Evolutionary conservation across 371 early-diverging fungal genomes (phyloP).

Genomic region (Vairimorpha apis): DNA sequence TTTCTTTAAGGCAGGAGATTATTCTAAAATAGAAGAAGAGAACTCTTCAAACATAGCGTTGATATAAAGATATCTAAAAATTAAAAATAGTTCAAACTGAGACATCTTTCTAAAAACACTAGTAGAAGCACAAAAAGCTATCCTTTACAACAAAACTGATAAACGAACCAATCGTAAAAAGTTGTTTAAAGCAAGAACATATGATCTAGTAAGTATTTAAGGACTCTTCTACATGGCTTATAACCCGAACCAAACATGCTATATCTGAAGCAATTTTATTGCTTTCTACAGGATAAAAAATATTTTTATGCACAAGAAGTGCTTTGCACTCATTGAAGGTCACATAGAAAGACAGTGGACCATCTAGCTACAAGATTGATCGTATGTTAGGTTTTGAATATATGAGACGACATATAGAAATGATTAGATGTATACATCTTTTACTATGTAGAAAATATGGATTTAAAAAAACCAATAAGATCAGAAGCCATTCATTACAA

Average conservation of each 20-base stretch:
- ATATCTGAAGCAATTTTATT: constrained; percentile 7
- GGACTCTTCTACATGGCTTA: constrained; percentile 10
- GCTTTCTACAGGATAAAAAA: constrained; percentile 3
- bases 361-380: constrained; percentile 13
- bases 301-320: background rate
- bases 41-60: background rate
- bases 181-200: constrained; percentile 10
- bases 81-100: too few relatives aligned
- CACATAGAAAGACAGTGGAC: constrained; percentile 4
- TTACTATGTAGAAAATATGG: constrained; percentile 8
- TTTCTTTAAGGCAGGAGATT: too few relatives aligned
- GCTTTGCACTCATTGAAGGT: background rate
- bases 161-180: background rate
- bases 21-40: too few relatives aligned
- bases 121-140: background rate
- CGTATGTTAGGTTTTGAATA: constrained; percentile 1
- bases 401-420: background rate
- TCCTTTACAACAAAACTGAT: background rate
- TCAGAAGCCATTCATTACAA: constrained; percentile 2
- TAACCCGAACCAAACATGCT: background rate
- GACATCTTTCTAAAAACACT: too few relatives aligned
- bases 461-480: background rate
- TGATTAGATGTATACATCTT: constrained; percentile 1
- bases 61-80: too few relatives aligned
- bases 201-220: background rate